Evolutionary conservation across 306 rosid genomes (phyloP), one percentile per base, ranked within the genome.

Genomic region (Cicer yamashitae): DNA sequence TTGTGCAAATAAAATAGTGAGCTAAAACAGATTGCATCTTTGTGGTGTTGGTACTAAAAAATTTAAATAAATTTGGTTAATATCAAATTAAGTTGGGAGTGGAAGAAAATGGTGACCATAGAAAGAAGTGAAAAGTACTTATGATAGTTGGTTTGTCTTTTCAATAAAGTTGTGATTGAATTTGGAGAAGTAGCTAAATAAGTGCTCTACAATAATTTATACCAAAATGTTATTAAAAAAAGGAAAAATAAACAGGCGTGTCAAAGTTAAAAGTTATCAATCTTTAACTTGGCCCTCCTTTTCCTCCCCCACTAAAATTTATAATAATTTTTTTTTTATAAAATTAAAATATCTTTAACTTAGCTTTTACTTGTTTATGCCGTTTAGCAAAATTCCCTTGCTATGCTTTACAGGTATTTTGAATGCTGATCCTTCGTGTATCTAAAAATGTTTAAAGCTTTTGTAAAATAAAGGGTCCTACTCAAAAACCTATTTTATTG

Each of bases 121-220:
- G 39, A 48, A 72, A 75, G 68, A 39, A 5, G 10, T 54, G 25
- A 34, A 75, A 70, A 75, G 81, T 65, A 47, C 71, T 82, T 54
- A 46, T 57, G 82, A 76, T 82, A 53, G 73, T 70, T 81, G 81
- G 73, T 34, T 69, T 75, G 60, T 53, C 77, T 61, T 75, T 81
- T 75, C 77, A 75, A 5, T 8, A 14, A 73, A 73, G 70, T 65
- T 47, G 79, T 39, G 12, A 38, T n/a, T 53, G 34, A 14, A 46
- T 48, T 2, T 25, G 2, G 40, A 25, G 79, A 58, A 66, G 61
- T 25, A 72, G 78, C 74, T 15, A 52, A 73, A 68, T 70, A 82
- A 82, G 82, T 82, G 85, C 85, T 82, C 11, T 37, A 67, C 59
- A 69, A 67, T 66, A 71, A 18, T 17, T 56, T 20, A 73, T 14